These are phyloP conservation scores for Nicotiana knightiana DNA, from an alignment of 257 asterid genomes.

Conservation along the genomic window DNA sequence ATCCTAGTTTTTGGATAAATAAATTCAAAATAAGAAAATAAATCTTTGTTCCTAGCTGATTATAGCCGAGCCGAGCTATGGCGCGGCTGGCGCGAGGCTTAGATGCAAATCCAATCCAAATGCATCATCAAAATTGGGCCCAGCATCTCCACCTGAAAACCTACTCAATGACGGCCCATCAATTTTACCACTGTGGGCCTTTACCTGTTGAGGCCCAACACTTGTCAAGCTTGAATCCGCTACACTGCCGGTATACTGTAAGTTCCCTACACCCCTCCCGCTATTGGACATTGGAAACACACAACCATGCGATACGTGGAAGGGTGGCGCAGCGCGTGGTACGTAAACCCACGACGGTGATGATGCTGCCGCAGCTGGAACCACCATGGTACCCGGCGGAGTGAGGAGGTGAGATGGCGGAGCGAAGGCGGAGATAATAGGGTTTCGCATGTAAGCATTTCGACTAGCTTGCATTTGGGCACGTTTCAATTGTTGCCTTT, in stretches of 20 bases:
- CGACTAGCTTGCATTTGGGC: conserved; percentile 86
- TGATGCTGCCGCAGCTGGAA: conserved; percentile 17
- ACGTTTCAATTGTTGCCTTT: conserved; percentile 83
- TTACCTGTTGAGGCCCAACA: conserved; percentile 53
- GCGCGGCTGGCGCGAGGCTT: conserved; percentile 88
- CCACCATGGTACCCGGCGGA: conserved; percentile 35
- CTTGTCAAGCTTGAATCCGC: conserved; percentile 46
- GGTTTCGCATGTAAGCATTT: conserved; percentile 89
- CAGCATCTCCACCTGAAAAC: conserved; percentile 48
- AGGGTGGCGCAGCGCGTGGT: conserved; percentile 65
- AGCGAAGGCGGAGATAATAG: conserved; percentile 74
- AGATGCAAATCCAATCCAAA: conserved; percentile 86
- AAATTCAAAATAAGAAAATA: conserved; percentile 37
- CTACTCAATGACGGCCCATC: conserved; percentile 79
- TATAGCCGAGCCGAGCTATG: conserved; percentile 9
- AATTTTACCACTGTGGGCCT: conserved; percentile 46
- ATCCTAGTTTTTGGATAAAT: conserved; percentile 8
- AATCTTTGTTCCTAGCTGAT: not conserved
- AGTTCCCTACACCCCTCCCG: conserved; percentile 42
- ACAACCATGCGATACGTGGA: conserved; percentile 71
- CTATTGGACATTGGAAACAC: conserved; percentile 40
- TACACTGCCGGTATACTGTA: conserved; percentile 39
- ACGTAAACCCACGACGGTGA: conserved; percentile 67
- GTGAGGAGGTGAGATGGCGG: conserved; percentile 81
- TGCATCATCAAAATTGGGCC: conserved; percentile 61